Percentiles rank a stretch among this genome's conserved stretches.
Evolutionary conservation across 495 filamentous ascomycete species (phyloP).

Genomic region (Talaromyces borbonicus): DNA sequence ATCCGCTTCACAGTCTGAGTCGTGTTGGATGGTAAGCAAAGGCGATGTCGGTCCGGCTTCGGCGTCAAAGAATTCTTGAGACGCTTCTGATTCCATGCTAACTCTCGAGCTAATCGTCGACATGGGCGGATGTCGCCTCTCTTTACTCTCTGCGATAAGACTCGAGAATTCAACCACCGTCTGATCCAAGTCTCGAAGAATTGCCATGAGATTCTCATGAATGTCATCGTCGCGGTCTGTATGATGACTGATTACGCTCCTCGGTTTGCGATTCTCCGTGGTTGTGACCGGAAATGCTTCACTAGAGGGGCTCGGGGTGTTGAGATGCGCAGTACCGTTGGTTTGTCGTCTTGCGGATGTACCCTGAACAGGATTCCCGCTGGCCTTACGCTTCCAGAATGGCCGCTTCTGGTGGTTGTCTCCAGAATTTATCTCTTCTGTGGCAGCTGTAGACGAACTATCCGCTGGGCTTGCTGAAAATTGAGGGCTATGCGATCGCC

Average conservation of each 20-base stretch:
- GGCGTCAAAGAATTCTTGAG: conserved; percentile 93
- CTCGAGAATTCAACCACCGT: conserved; percentile 73
- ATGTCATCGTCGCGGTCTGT: conserved; percentile 50
- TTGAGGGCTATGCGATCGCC: conserved; percentile 31
- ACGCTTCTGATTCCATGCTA: conserved; percentile 72
- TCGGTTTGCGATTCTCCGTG: conserved; percentile 33
- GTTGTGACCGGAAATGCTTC: conserved; percentile 25
- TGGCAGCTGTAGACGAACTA: conserved; percentile 8
- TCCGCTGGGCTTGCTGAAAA: conserved; percentile 15
- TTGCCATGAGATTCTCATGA: conserved; percentile 66
- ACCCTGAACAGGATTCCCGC: conserved; percentile 39
- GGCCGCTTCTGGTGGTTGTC: conserved; percentile 32
- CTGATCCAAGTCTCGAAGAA: conserved; percentile 73
- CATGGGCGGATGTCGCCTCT: conserved; percentile 51
- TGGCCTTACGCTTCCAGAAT: conserved; percentile 91
- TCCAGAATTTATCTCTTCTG: conserved; percentile 30
- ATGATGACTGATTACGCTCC: conserved; percentile 24
- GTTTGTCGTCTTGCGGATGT: conserved; percentile 21
- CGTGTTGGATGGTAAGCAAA: conserved; percentile 60
- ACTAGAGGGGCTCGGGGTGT: conserved; percentile 31
- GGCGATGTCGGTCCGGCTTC: conserved; percentile 58
- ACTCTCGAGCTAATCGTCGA: conserved; percentile 46
- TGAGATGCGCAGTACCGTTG: conserved; percentile 2
- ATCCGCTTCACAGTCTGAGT: conserved; percentile 43
- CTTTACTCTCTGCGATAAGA: conserved; percentile 67